A percentile compares a stretch with the other conserved stretches of the same genome.
Conservation (phyloP, 331 rosid species). For the Acacia concinna region DNA sequence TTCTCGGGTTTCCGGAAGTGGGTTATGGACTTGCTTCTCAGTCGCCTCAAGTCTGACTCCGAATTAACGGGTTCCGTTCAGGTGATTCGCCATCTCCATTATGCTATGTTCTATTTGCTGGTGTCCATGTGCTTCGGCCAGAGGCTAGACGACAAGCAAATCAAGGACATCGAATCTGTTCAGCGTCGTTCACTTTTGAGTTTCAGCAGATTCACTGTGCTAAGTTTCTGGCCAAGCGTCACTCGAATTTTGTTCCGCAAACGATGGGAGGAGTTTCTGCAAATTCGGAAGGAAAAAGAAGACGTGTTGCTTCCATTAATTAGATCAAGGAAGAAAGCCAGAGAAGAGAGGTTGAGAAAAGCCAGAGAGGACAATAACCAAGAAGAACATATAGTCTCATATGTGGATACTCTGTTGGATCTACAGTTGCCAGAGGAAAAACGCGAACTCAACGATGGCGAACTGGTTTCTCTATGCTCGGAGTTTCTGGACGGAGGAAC, state of each 20-base stretch:
- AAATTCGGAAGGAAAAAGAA: not conserved
- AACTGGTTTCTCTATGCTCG: not conserved
- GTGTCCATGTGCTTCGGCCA: constrained; percentile 58
- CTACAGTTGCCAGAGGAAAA: not conserved
- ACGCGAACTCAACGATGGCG: not conserved
- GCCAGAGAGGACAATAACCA: not conserved
- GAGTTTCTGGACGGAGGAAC: constrained; percentile 4
- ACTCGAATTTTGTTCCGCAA: constrained; percentile 33
- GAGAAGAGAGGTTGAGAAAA: not conserved
- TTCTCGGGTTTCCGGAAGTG: constrained; percentile 10
- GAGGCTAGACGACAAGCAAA: not conserved
- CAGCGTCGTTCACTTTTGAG: constrained; percentile 28
- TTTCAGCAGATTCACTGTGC: constrained; percentile 9
- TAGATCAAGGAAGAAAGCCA: constrained; percentile 12
- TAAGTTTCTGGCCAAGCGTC: constrained; percentile 38
- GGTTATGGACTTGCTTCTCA: constrained; percentile 37
- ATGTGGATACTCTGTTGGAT: constrained; percentile 5
- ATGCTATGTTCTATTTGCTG: constrained; percentile 47
- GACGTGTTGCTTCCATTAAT: constrained; percentile 28
- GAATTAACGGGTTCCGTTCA: not conserved
- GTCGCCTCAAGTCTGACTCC: constrained; percentile 20
- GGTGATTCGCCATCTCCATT: constrained; percentile 36
- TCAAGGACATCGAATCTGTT: not conserved
- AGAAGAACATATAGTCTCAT: not conserved
- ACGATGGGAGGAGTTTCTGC: constrained; percentile 17